These are phyloP conservation scores for Talaromyces sp. DNA, from an alignment of 2,329 filamentous ascomycete genomes.

Conservation along the genomic window DNA sequence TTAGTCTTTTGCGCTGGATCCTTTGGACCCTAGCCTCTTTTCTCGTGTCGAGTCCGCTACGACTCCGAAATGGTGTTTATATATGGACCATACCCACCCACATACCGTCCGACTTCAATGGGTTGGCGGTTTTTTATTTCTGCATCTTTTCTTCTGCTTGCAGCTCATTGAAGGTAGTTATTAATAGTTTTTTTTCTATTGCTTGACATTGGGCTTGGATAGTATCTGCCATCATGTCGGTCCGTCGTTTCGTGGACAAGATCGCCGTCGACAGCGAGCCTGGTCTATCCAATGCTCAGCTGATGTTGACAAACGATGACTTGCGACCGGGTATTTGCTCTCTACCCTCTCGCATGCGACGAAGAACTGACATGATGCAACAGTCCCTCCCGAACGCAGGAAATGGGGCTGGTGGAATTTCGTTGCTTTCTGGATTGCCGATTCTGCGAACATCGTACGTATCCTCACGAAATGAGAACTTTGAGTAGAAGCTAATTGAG, in stretches of 20 bases:
- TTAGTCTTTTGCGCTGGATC: not conserved
- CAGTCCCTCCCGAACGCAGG: conserved; percentile 71
- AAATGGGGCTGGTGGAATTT: conserved; percentile 88
- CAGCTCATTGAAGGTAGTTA: not conserved
- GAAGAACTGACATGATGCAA: not conserved
- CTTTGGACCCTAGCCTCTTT: not conserved
- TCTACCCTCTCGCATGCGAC: not conserved
- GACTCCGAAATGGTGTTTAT: not conserved
- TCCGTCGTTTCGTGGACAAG: conserved; percentile 46
- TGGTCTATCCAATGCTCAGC: conserved; percentile 71
- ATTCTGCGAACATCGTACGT: conserved; percentile 72
- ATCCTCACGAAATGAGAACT: no score
- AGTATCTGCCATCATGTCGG: conserved; percentile 7
- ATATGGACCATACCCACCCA: not conserved
- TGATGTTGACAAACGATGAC: conserved; percentile 85
- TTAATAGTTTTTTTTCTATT: not conserved
- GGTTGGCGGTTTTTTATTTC: not conserved
- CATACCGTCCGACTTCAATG: not conserved
- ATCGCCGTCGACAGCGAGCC: conserved; percentile 71
- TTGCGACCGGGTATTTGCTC: conserved; percentile 58
- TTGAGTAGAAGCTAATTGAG: not conserved
- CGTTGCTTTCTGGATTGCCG: conserved; percentile 81
- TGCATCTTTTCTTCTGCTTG: not conserved
- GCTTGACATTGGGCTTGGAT: not conserved
- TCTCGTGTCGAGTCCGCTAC: not conserved